Percentiles rank a stretch among this genome's conserved stretches.
phyloP scores from a whole-genome alignment of 2,329 filamentous ascomycete genomes.

The Anthostomella pinea region DNA sequence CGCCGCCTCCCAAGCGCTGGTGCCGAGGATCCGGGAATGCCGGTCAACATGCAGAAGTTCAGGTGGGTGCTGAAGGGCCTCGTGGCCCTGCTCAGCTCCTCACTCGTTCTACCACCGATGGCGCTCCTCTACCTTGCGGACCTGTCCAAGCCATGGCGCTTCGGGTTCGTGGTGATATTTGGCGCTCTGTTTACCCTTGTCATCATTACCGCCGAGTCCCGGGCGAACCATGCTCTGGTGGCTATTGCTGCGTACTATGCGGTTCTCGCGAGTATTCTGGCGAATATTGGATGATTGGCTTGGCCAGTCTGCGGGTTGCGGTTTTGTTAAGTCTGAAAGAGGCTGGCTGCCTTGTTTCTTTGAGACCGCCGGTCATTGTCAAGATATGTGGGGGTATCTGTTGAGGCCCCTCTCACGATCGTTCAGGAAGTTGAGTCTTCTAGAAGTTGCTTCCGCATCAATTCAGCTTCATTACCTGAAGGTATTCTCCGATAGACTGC shows the following conservation, averaged over 20 bases:
- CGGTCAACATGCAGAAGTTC: conserved; percentile 8
- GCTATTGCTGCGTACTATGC: conserved; percentile 17
- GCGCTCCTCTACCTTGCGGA: conserved; percentile 12
- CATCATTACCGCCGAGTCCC: conserved; percentile 11
- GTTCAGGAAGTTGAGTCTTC: no score
- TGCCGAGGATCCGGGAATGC: conserved; percentile 5
- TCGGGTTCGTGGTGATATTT: conserved; percentile 10
- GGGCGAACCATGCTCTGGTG: conserved; percentile 11
- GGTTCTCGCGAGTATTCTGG: conserved; percentile 13
- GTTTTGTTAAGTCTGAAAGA: conserved; percentile 6
- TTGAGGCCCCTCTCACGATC: not conserved
- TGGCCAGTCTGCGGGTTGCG: no score
- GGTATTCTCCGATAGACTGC: no score
- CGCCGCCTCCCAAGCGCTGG: not conserved
- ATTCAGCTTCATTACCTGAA: no score
- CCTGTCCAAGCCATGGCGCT: conserved; percentile 5
- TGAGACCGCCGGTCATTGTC: not conserved
- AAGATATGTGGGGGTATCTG: not conserved
- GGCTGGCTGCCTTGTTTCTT: not conserved
- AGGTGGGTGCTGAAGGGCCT: conserved; percentile 3
- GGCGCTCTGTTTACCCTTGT: conserved; percentile 10
- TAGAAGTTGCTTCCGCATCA: no score
- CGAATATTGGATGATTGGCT: conserved; percentile 5
- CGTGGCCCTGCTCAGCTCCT: conserved; percentile 2
- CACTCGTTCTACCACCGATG: conserved; percentile 12